These are phyloP conservation scores for Crassisporium funariophilum DNA, from an alignment of 768 basidiomycete genomes.

Conservation along the genomic window DNA sequence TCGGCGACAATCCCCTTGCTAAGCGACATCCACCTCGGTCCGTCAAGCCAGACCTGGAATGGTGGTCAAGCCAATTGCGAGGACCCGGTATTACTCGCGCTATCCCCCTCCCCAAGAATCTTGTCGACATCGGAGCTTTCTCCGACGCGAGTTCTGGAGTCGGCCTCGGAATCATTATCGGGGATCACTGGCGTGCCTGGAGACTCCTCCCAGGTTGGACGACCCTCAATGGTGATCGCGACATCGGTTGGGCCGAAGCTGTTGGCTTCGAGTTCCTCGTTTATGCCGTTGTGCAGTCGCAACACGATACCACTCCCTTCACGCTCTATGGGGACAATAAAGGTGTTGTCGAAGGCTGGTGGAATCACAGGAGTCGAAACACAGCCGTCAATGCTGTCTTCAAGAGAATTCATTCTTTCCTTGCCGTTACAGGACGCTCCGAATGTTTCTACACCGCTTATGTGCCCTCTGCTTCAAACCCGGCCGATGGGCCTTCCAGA, in stretches of 20 bases:
- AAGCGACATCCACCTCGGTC: constrained; percentile 37
- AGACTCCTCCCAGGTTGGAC: constrained; percentile 14
- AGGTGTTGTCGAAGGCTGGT: background rate
- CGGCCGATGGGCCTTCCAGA: constrained; percentile 28
- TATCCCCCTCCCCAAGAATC: constrained; percentile 2
- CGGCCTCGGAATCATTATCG: constrained; percentile 29
- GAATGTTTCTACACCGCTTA: constrained; percentile 13
- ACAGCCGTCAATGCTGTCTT: constrained; percentile 16
- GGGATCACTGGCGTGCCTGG: constrained; percentile 20
- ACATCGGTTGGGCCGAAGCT: constrained; percentile 44
- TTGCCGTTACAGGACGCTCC: background rate
- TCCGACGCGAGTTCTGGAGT: constrained; percentile 36
- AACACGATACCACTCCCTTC: background rate
- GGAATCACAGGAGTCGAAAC: background rate
- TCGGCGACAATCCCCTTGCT: constrained; percentile 15
- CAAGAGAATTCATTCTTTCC: background rate
- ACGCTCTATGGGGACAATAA: background rate
- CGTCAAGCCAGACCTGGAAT: constrained; percentile 23
- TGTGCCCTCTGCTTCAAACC: constrained; percentile 23
- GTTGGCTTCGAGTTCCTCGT: constrained; percentile 39
- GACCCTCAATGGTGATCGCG: constrained; percentile 9
- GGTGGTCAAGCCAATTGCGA: constrained; percentile 34
- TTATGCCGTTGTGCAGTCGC: constrained; percentile 7
- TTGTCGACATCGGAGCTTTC: constrained; percentile 28
- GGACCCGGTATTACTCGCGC: constrained; percentile 24